Evolutionary conservation across 2,329 filamentous ascomycete genomes (phyloP).

Genomic region (Aspergillus ochraceus): DNA sequence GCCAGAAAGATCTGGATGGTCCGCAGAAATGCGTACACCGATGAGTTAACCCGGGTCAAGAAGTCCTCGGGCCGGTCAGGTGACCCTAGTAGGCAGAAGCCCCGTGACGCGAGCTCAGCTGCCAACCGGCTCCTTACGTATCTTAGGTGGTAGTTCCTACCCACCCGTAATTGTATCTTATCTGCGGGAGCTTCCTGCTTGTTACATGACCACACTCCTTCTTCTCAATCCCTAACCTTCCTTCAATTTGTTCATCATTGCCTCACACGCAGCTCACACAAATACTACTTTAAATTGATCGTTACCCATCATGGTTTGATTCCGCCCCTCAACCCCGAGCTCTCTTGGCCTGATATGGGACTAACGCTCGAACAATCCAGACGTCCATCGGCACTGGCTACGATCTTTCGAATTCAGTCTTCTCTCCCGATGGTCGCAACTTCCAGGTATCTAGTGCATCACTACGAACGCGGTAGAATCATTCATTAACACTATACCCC

Average conservation of each 20-base stretch:
- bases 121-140: background rate
- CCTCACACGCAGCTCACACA: background rate
- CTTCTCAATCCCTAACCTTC: background rate
- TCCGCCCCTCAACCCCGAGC: background rate
- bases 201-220: background rate
- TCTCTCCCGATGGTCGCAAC: constrained; percentile 97
- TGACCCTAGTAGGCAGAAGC: constrained; percentile 27
- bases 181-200: background rate
- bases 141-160: background rate
- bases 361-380: constrained; percentile 47
- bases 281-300: background rate
- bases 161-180: background rate
- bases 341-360: background rate
- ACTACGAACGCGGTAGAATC: background rate
- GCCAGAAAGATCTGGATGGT: too few species aligned
- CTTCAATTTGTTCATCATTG: background rate
- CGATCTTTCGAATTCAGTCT: constrained; percentile 99
- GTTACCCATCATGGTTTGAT: constrained; percentile 22
- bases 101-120: constrained; percentile 30
- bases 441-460: constrained; percentile 69
- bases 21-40: too few species aligned
- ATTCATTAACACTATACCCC: constrained; percentile 18
- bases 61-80: constrained; percentile 7
- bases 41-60: too few species aligned
- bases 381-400: constrained; percentile 99